Base-by-base conservation (phyloP, 257 asterid genomes). In the Solanum gandarillasii region DNA sequence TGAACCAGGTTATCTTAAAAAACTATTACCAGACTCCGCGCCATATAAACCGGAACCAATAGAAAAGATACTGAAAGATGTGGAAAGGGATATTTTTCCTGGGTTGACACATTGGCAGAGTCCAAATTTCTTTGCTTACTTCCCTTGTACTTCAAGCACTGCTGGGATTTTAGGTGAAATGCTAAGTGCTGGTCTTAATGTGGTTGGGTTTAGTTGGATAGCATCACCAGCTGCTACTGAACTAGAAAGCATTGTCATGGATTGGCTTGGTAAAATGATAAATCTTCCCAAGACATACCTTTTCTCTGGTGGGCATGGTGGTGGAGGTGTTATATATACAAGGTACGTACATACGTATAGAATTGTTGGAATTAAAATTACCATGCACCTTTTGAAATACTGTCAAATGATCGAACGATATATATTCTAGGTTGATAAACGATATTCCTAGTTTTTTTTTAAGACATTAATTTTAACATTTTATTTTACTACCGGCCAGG, bases 41-140 rank as follows among this genome's bases (percentile, higher is more conserved):
- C 98, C 98, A 0, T 34, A 90, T 46, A 85, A 88, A 5, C 91
- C 95, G 13, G 96, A 95, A 58, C 92, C 94, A 9, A 90, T 95
- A 29, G 98, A 94, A 48, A 86, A 90, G 1, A 94, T 94, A 68
- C 93, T 95, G 3, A 43, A 58, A 11, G 98, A 95, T 41, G 92
- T 95, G 14, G 93, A 92, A 12, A 93, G 88, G 16, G 93, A 94
- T 62, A 95, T 95, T 38, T 92, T 95, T 10, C 98, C 96, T 1
- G 95, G 98, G 5, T 90, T 89, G 5, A 89, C 91, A 5, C 89
- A 89, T 73, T 87, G 89, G 88, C 89, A 89, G 21, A 89, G 86
- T 41, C 91, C 91, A 4, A 89, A 62, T 29, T 85, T 72, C 46
- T 89, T 89, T 38, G 91, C 91, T 18, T 81, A 87, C 13, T 87